A percentile compares a stretch with the other conserved stretches of the same genome.
Evolutionary conservation across 1,139 yeast species (phyloP).

Genomic region (Saccharomyces hybrid): DNA sequence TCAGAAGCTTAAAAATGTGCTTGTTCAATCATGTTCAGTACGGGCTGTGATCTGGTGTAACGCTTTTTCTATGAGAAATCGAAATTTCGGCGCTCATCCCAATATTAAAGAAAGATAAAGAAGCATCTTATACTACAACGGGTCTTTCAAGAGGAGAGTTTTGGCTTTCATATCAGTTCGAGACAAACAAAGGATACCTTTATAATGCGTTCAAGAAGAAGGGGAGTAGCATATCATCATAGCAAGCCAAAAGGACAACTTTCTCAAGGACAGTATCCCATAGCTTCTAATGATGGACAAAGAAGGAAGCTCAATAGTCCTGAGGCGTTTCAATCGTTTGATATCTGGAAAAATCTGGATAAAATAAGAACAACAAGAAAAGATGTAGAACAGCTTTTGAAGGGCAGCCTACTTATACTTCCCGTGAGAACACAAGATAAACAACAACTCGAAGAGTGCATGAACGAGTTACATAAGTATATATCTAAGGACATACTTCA

Average conservation of each 20-base stretch:
- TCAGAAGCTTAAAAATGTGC: too few species aligned
- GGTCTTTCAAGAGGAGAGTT: too few species aligned
- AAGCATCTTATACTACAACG: not conserved
- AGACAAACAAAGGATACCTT: not conserved
- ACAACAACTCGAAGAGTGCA: conserved; percentile 8
- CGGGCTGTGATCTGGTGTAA: too few species aligned
- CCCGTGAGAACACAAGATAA: conserved; percentile 3
- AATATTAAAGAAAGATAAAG: too few species aligned
- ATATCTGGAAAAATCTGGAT: conserved; percentile 22
- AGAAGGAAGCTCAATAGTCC: not conserved
- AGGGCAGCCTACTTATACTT: conserved; percentile 18
- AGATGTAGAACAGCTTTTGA: conserved; percentile 12
- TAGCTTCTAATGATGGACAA: not conserved
- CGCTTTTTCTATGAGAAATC: too few species aligned
- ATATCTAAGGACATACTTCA: conserved; percentile 13
- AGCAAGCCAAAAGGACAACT: not conserved
- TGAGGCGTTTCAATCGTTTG: conserved; percentile 15
- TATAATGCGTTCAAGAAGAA: not conserved
- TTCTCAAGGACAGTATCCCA: not conserved
- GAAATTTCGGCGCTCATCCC: too few species aligned
- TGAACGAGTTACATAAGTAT: conserved; percentile 13
- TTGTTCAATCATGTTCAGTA: too few species aligned
- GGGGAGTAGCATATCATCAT: not conserved
- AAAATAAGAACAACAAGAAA: conserved; percentile 13
- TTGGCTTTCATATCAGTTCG: not conserved